phyloP scores from a whole-genome alignment of 2,329 filamentous ascomycete genomes.

The Monilinia aucupariae region DNA sequence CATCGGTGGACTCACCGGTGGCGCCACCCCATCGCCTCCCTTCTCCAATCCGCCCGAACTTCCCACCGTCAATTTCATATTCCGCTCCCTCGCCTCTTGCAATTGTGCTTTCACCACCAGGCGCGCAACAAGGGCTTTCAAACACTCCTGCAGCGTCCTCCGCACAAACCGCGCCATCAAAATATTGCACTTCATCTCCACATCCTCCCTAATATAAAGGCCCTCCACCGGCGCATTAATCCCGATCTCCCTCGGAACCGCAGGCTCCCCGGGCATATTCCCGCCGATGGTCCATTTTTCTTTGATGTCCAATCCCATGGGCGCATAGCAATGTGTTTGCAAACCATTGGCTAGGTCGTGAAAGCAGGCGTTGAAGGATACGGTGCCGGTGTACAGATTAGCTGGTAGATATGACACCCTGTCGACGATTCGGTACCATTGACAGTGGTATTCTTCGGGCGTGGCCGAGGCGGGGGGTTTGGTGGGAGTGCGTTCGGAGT shows the following conservation, averaged over 20 bases:
- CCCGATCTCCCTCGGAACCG: slow-evolving; percentile 61
- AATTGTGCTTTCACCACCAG: slow-evolving; percentile 48
- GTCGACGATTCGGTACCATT: slow-evolving; percentile 77
- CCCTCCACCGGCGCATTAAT: slow-evolving; percentile 60
- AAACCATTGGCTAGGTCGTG: slow-evolving; percentile 66
- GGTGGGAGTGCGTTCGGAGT: slow-evolving; percentile 65
- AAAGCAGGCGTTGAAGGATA: slow-evolving; percentile 77
- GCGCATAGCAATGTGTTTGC: slow-evolving; percentile 78
- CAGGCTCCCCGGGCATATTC: slow-evolving; percentile 63
- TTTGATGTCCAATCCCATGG: slow-evolving; percentile 72
- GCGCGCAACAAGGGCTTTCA: slow-evolving; percentile 61
- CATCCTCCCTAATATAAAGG: slow-evolving; percentile 76
- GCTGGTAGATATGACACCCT: slow-evolving; percentile 70
- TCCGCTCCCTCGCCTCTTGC: slow-evolving; percentile 7
- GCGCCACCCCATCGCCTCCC: background rate
- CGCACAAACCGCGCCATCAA: slow-evolving; percentile 73
- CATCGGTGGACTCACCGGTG: slow-evolving; percentile 8
- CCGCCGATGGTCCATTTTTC: slow-evolving; percentile 74
- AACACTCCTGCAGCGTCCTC: slow-evolving; percentile 75
- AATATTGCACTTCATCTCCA: slow-evolving; percentile 75
- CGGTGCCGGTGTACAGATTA: slow-evolving; percentile 54
- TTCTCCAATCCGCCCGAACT: background rate
- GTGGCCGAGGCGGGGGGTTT: slow-evolving; percentile 60
- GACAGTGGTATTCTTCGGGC: slow-evolving; percentile 65
- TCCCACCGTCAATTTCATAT: background rate